A percentile compares a stretch with the other conserved stretches of the same genome.
Conservation (phyloP, 441 rosid species). For the Flueggea neowawraea region DNA sequence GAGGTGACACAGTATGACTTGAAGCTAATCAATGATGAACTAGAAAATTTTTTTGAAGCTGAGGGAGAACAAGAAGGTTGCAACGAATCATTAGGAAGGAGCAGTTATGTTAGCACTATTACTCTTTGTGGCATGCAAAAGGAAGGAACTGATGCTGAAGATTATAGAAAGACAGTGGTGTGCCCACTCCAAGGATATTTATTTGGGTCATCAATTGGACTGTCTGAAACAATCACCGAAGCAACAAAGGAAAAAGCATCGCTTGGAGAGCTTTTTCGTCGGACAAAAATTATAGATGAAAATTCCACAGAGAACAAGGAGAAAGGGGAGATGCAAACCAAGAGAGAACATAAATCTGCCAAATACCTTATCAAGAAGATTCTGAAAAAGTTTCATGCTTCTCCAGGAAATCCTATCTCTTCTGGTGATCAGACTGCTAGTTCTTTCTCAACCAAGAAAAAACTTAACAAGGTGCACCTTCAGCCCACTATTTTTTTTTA, state of each 20-base stretch:
- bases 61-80: slow-evolving; percentile 62
- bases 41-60: slow-evolving; percentile 76
- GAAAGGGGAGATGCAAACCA: slow-evolving; percentile 37
- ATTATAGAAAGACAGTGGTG: slow-evolving; percentile 30
- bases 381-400: slow-evolving; percentile 47
- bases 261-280: slow-evolving; percentile 62
- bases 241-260: slow-evolving; percentile 61
- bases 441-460: slow-evolving; percentile 49
- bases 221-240: slow-evolving; percentile 46
- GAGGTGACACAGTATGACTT: slow-evolving; percentile 61
- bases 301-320: slow-evolving; percentile 26
- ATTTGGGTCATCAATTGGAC: slow-evolving; percentile 59
- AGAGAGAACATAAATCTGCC: slow-evolving; percentile 44
- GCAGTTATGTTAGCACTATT: slow-evolving; percentile 56
- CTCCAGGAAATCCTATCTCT: slow-evolving; percentile 29
- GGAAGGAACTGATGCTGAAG: slow-evolving; percentile 41
- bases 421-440: slow-evolving; percentile 22
- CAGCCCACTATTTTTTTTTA: slow-evolving; percentile 10
- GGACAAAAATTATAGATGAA: slow-evolving; percentile 45
- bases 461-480: slow-evolving; percentile 53
- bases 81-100: slow-evolving; percentile 59
- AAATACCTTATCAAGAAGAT: slow-evolving; percentile 60
- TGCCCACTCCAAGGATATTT: slow-evolving; percentile 89
- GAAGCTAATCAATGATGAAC: slow-evolving; percentile 54
- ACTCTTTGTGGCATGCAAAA: slow-evolving; percentile 49